phyloP scores from a whole-genome alignment of 225 moss, liverwort and hornwort species.

The Pseudisothecium myosuroides region DNA sequence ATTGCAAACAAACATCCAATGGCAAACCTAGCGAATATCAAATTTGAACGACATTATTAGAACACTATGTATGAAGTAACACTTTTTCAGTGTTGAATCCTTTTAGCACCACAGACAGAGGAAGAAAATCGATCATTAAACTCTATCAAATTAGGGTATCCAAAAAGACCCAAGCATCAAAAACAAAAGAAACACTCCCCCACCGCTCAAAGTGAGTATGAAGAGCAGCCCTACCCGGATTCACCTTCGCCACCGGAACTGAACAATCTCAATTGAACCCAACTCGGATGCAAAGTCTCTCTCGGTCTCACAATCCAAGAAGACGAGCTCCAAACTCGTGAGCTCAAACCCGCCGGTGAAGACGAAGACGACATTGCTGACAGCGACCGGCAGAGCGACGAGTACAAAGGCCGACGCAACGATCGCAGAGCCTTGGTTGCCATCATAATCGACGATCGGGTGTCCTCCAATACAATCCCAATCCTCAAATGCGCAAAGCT shows the following conservation, averaged over 20 bases:
- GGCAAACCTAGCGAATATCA: not conserved
- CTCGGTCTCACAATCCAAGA: not conserved
- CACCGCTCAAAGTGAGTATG: not conserved
- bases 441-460: not conserved
- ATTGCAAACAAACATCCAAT: not conserved
- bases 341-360: not conserved
- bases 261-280: not conserved
- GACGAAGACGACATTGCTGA: not conserved
- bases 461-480: not conserved
- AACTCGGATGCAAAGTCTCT: not conserved
- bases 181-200: not conserved
- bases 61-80: not conserved
- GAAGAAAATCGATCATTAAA: not conserved
- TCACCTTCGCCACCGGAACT: conserved; percentile 9
- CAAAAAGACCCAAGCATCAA: not conserved
- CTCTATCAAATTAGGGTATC: not conserved
- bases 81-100: not conserved
- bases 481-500: not conserved
- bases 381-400: not conserved
- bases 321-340: not conserved
- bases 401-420: not conserved
- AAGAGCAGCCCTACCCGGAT: conserved; percentile 7
- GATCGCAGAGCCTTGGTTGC: not conserved
- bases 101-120: not conserved
- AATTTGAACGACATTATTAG: not conserved